Percentiles rank a stretch among this genome's conserved stretches.
Evolutionary conservation across 2,329 filamentous ascomycete species (phyloP).

Genomic region (Botrytis elliptica): DNA sequence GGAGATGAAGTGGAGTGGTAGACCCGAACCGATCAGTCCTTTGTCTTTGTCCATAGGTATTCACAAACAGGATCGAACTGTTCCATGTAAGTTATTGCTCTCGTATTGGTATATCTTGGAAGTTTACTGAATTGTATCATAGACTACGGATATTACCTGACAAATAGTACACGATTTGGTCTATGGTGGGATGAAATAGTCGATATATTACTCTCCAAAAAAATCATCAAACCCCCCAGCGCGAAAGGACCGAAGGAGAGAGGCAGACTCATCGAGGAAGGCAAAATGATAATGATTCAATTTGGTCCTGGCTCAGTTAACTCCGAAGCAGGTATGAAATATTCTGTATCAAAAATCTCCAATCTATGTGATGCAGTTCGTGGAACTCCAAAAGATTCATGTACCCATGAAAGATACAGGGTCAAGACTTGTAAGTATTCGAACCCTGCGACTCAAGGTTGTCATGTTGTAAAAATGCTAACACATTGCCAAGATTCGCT

Average conservation of each 20-base stretch:
- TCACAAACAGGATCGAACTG: background rate
- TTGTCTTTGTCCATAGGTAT: background rate
- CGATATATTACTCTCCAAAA: background rate
- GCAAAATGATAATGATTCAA: background rate
- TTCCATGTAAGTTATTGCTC: background rate
- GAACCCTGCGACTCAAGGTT: background rate
- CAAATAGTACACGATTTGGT: background rate
- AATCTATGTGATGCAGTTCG: background rate
- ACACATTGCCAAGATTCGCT: background rate
- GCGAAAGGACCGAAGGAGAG: background rate
- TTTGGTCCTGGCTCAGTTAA: background rate
- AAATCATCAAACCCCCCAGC: background rate
- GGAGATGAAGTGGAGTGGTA: background rate
- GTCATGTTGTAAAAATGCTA: background rate
- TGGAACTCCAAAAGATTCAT: background rate
- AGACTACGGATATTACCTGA: background rate
- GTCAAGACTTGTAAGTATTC: background rate
- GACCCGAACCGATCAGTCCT: background rate
- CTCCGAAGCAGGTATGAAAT: background rate
- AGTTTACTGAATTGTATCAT: background rate
- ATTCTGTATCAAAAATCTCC: background rate
- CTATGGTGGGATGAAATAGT: slow-evolving; percentile 7
- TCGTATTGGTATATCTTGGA: background rate
- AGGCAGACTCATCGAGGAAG: background rate
- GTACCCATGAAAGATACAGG: background rate